Conservation (phyloP, 1,284 basidiomycete species). For the Mycena sp. region DNA sequence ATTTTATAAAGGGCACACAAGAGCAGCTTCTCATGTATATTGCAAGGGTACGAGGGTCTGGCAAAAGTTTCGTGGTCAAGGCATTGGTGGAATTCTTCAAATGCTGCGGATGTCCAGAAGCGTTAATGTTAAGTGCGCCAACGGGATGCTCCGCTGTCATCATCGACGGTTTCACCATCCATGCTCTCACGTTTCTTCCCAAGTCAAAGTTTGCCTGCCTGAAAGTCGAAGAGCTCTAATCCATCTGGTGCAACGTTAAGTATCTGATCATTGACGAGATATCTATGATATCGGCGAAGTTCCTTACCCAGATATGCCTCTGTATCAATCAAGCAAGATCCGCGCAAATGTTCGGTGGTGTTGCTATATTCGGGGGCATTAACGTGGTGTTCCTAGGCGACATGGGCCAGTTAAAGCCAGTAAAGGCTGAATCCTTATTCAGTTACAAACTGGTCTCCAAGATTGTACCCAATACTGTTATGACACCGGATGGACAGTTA, state of each 20-base stretch:
- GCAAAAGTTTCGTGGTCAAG: not conserved
- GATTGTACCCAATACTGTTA: too few relatives aligned
- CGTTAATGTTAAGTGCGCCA: not conserved
- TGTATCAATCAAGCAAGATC: not conserved
- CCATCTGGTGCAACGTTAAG: slow-evolving; percentile 15
- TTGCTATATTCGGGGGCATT: too few relatives aligned
- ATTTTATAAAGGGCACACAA: not conserved
- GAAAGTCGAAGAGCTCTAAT: not conserved
- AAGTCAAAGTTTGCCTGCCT: too few relatives aligned
- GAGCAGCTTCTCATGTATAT: not conserved
- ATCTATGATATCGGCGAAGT: slow-evolving; percentile 22
- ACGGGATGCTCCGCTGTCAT: not conserved
- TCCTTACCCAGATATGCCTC: slow-evolving; percentile 13
- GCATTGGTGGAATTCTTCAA: not conserved
- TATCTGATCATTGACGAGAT: slow-evolving; percentile 26
- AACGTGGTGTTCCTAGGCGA: too few relatives aligned
- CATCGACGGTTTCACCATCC: not conserved
- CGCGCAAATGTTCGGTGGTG: too few relatives aligned
- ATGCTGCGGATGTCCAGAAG: too few relatives aligned
- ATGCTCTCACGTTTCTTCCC: not conserved
- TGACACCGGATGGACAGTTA: not conserved
- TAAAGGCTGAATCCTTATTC: too few relatives aligned
- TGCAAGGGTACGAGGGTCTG: not conserved
- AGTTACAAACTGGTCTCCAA: too few relatives aligned
- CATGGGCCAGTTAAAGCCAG: too few relatives aligned